phyloP scores from a whole-genome alignment of 441 rosid species.

The Gossypium schwendimanii region DNA sequence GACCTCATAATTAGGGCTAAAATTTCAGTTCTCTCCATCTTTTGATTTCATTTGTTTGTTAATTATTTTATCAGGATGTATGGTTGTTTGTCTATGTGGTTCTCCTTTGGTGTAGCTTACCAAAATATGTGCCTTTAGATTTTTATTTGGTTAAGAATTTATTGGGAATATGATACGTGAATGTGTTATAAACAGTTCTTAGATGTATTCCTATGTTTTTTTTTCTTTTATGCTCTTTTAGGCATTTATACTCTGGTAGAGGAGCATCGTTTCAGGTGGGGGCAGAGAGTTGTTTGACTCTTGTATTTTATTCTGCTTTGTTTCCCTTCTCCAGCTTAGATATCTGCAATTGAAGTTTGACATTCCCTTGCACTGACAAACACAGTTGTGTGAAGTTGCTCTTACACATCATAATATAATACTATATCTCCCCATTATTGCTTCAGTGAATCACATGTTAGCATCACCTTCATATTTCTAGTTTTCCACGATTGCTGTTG shows the following conservation, averaged over 20 bases:
- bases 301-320: not conserved
- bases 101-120: not conserved
- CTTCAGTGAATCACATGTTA: not conserved
- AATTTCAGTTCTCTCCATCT: too few relatives aligned
- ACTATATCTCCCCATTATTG: too few relatives aligned
- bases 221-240: not conserved
- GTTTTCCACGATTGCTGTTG: not conserved
- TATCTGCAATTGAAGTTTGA: not conserved
- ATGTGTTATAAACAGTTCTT: not conserved
- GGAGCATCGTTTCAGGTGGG: not conserved
- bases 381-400: too few relatives aligned
- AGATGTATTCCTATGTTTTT: not conserved
- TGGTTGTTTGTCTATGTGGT: not conserved
- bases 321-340: not conserved
- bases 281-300: not conserved
- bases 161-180: not conserved
- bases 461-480: not conserved
- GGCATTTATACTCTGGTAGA: not conserved
- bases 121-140: not conserved
- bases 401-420: too few relatives aligned
- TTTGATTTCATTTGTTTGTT: not conserved
- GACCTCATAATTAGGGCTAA: too few relatives aligned
- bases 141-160: not conserved
- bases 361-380: too few relatives aligned
- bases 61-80: not conserved